phyloP scores from a whole-genome alignment of 106 monocot genomes.

The Apostasia shenzhenica region DNA sequence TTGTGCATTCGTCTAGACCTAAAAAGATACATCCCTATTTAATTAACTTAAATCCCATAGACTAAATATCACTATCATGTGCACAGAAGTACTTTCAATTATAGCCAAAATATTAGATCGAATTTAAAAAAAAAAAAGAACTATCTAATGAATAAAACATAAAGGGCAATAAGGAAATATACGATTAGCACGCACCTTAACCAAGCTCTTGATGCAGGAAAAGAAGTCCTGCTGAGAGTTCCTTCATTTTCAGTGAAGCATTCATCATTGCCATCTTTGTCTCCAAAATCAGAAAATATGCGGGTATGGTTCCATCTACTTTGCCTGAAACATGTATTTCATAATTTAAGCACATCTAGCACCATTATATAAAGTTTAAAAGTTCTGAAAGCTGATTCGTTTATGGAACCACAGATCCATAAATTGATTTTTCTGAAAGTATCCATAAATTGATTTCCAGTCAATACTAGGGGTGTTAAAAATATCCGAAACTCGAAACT shows the following conservation, averaged over 20 bases:
- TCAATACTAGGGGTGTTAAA: no score
- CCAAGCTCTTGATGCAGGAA: constrained; percentile 26
- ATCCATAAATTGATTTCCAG: no score
- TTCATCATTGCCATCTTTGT: constrained; percentile 28
- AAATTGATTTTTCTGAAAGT: no score
- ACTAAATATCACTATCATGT: no score
- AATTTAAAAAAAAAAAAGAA: no score
- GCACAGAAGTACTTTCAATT: no score
- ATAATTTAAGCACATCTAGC: background rate
- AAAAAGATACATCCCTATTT: background rate
- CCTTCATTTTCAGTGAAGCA: constrained; percentile 15
- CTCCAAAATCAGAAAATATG: constrained; percentile 70
- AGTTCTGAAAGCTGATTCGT: no score
- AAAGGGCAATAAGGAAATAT: background rate
- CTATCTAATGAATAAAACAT: background rate
- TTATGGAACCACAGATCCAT: no score
- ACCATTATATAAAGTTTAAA: no score
- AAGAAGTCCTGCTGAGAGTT: constrained; percentile 12
- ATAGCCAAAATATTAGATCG: no score
- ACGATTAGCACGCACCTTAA: constrained; percentile 8
- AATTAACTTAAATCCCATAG: background rate
- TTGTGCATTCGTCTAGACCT: constrained; percentile 34
- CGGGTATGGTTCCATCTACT: constrained; percentile 81
- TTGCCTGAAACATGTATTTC: constrained; percentile 26
- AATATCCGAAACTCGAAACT: no score